Evolutionary conservation across 1,284 basidiomycete species (phyloP), one percentile per base, ranked within the genome.

Genomic region (Abortiporus biennis): DNA sequence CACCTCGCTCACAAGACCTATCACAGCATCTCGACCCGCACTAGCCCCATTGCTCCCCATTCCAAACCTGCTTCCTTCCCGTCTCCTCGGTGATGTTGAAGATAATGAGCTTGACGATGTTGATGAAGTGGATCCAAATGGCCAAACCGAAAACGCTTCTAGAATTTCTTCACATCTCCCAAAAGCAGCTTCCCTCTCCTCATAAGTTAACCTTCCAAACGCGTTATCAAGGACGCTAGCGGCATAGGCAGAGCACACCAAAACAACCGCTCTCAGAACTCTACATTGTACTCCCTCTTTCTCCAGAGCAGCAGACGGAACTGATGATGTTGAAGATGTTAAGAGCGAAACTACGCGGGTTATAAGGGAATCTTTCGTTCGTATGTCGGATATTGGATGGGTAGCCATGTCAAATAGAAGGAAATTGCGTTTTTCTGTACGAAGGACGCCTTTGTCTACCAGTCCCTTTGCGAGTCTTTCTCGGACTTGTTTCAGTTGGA

Each of bases 351-450:
- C 74, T 29, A 85, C 74, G 32, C 93, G 84, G 13, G 72, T 67
- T 53, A 96, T 73, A 55, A 96, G 78, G 47, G 76, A 72, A 57
- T 93, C 91, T 62, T 97, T 96, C 12, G 84, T 85, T 45, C 87
- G 85, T 20, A 90, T 76, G 63, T 96, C 93, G 6, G 92, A 89
- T 43, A 96, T 85, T 1, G 93, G 93, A 62, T 96, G 93, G 0
- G 93, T 96, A 16, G 93, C 92, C 93, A 96, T 96, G 68, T 97
- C 93, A 64, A 96, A 96, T n/a, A 96, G 73, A 35, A 96, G 75
- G 64, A 96, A 96, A 65, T 96, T 96, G 60, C 92, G 87, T 63
- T 96, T 96, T 64, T 96, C 93, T 9, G 93, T 97, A 36, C 93
- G 85, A n/a, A 97, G 77, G 31, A 97, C 81, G 53, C 93, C 93